Base-by-base conservation (phyloP, 495 filamentous ascomycete species). In the Penicillium dipodomyicola region DNA sequence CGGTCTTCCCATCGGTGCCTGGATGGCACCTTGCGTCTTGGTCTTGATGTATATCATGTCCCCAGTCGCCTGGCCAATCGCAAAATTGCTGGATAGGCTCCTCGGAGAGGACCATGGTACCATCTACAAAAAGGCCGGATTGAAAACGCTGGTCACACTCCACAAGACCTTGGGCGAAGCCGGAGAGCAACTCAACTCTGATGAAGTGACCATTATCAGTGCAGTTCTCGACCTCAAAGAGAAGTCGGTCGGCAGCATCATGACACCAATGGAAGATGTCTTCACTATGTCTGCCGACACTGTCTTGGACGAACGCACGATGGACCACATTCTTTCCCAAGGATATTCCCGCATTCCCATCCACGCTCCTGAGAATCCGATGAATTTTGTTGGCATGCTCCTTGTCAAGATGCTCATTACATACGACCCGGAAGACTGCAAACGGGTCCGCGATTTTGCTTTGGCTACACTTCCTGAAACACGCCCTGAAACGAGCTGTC, bases 381-480 rank as follows among this genome's bases (percentile, higher is more conserved):
- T 79, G 46, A 96, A 98, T 62, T 98, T 96, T 67, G 84, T 97
- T 15, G 94, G 94, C 39, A 98, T 98, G 94, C 82, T 98, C 1
- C 74, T 98, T 10, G 94, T 98, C 64, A 98, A 97, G 74, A 97
- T 97, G 63, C 81, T 98, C 37, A 98, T 98, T 67, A 97, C 95
- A 0, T 98, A 98, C 64, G 94, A 98, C 59, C 94, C 94, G 0
- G 94, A 98, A 70, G 94, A 98, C 65, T 82, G 80, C 61, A 90
- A 85, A 62, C 80, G 80, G 5, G 94, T 98, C 19, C 80, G 85
- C 33, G 91, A 97, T 49, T 97, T 98, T 71, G 84, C 91, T 2
- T 75, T 98, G 53, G 94, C 95, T 30, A 97, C 94, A 0, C 79
- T 98, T 1, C 95, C 95, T 3, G 94, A 98, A 71, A 98, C 94